phyloP scores from a whole-genome alignment of 306 rosid species.

The Datisca glomerata region DNA sequence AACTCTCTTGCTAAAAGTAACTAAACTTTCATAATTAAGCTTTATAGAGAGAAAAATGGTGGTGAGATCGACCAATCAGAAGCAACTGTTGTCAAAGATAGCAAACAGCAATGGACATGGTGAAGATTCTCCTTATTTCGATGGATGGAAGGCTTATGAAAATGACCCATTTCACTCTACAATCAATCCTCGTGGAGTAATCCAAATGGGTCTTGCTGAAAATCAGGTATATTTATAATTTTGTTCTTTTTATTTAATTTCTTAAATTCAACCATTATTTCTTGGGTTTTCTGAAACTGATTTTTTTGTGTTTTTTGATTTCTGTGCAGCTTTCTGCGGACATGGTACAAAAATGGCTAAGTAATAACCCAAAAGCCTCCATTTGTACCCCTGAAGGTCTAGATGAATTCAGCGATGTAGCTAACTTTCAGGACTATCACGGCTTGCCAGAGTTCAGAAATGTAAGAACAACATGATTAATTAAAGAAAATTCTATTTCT shows the following conservation, averaged over 20 bases:
- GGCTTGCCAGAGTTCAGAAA: slow-evolving; percentile 65
- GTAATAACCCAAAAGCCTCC: slow-evolving; percentile 52
- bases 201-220: slow-evolving; percentile 92
- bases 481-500: no score
- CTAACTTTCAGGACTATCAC: slow-evolving; percentile 76
- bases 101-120: slow-evolving; percentile 66
- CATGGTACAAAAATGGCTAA: slow-evolving; percentile 49
- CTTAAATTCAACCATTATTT: neutral
- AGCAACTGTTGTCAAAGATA: slow-evolving; percentile 32
- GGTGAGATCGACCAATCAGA: no score
- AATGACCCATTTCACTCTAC: slow-evolving; percentile 47
- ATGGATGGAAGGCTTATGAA: slow-evolving; percentile 81
- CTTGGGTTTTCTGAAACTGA: neutral
- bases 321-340: slow-evolving; percentile 44
- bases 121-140: slow-evolving; percentile 57
- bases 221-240: slow-evolving; percentile 35
- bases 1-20: no score
- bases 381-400: slow-evolving; percentile 63
- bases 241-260: neutral
- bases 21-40: no score
- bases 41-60: no score
- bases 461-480: slow-evolving; percentile 36
- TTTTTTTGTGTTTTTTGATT: neutral
- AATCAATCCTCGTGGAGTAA: slow-evolving; percentile 54
- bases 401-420: slow-evolving; percentile 33